A percentile compares a stretch with the other conserved stretches of the same genome.
Conservation (phyloP, 306 rosid genomes). For the Fagus sylvatica region DNA sequence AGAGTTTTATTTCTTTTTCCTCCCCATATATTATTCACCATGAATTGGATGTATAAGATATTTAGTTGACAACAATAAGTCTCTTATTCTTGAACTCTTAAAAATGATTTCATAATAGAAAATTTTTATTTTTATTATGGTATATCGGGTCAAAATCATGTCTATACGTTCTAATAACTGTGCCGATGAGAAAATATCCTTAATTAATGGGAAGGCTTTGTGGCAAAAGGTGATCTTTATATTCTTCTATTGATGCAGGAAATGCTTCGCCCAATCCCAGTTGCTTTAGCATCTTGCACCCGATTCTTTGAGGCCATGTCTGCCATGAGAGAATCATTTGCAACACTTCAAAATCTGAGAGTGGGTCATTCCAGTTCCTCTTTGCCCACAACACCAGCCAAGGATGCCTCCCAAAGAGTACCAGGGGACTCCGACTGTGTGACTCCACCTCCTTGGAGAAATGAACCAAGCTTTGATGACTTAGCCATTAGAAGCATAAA, state of each 20-base stretch:
- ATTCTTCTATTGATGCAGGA: slow-evolving; percentile 46
- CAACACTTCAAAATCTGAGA: slow-evolving; percentile 82
- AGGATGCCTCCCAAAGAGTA: slow-evolving; percentile 56
- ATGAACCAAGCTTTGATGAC: slow-evolving; percentile 63
- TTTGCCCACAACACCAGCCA: slow-evolving; percentile 52
- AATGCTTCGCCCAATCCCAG: slow-evolving; percentile 98
- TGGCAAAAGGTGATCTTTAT: slow-evolving; percentile 3
- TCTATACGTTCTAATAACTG: background rate
- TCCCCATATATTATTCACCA: background rate
- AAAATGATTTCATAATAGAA: background rate
- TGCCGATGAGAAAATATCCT: background rate
- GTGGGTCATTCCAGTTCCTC: slow-evolving; percentile 58
- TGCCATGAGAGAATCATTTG: slow-evolving; percentile 94
- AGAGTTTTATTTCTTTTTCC: background rate
- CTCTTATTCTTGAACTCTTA: background rate
- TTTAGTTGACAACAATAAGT: background rate
- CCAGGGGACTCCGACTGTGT: slow-evolving; percentile 51
- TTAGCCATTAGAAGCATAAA: slow-evolving; percentile 49
- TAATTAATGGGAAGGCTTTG: background rate
- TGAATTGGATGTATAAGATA: background rate
- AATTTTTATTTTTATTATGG: background rate
- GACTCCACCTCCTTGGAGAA: slow-evolving; percentile 74
- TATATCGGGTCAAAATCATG: background rate
- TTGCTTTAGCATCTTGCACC: slow-evolving; percentile 92
- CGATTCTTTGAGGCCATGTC: slow-evolving; percentile 97